A percentile compares a stretch with the other conserved stretches of the same genome.
Conservation (phyloP, 2,329 filamentous ascomycete species). For the Cladophialophora carrionii region DNA sequence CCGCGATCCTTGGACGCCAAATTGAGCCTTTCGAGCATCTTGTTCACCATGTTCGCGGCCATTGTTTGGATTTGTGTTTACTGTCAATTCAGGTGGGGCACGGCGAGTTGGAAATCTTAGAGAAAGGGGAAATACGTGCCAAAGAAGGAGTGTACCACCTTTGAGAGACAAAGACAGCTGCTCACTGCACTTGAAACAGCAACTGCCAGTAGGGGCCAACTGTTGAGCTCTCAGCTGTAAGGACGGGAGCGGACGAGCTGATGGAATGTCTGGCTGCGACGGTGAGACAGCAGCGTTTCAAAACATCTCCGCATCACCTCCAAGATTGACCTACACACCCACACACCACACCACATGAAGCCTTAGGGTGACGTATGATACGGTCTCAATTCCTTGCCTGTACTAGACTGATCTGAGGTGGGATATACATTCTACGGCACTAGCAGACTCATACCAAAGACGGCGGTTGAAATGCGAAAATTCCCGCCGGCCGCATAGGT, state of each 20-base stretch:
- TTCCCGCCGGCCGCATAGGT: background rate
- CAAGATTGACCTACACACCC: constrained; percentile 1
- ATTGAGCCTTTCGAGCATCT: constrained; percentile 54
- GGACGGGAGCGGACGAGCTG: constrained; percentile 2
- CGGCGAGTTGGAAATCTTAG: background rate
- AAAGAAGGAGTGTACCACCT: constrained; percentile 11
- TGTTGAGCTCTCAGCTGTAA: constrained; percentile 9
- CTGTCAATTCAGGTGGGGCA: constrained; percentile 1
- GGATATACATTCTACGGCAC: background rate
- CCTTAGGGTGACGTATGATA: constrained; percentile 33
- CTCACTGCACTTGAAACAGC: background rate
- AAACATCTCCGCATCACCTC: constrained; percentile 19
- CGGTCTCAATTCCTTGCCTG: constrained; percentile 7
- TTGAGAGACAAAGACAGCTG: constrained; percentile 14
- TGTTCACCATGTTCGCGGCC: constrained; percentile 53
- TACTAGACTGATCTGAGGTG: background rate
- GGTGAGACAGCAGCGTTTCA: constrained; percentile 27
- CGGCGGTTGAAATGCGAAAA: background rate
- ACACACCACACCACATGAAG: no score
- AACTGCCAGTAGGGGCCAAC: background rate
- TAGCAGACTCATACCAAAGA: background rate
- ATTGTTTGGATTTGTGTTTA: constrained; percentile 41
- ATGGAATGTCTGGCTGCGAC: constrained; percentile 23
- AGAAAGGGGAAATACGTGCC: constrained; percentile 2
- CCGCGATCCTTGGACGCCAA: constrained; percentile 43